phyloP scores from a whole-genome alignment of 257 asterid genomes.

The Anisodus tanguticus region DNA sequence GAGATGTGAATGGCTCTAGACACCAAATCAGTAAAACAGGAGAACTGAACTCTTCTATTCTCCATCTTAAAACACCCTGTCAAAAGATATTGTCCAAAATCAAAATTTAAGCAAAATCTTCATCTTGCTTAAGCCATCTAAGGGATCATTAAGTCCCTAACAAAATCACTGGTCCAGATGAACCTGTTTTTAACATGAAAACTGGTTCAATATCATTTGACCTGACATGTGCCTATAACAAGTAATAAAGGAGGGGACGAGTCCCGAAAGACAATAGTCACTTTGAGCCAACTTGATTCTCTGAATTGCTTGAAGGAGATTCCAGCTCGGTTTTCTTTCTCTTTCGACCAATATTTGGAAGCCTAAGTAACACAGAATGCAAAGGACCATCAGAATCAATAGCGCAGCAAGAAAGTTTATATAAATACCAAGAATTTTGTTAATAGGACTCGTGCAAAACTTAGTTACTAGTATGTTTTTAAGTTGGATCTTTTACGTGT shows the following conservation, averaged over 20 bases:
- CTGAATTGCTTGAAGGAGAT: slow-evolving; percentile 41
- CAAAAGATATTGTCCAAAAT: background rate
- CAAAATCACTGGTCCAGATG: slow-evolving; percentile 28
- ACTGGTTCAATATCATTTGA: slow-evolving; percentile 21
- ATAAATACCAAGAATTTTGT: background rate
- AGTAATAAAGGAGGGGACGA: slow-evolving; percentile 31
- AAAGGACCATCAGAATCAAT: background rate
- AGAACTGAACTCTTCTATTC: slow-evolving; percentile 1
- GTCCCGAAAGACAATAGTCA: slow-evolving; percentile 12
- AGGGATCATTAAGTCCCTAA: slow-evolving; percentile 3
- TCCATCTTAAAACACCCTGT: slow-evolving; percentile 15
- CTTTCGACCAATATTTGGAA: slow-evolving; percentile 46
- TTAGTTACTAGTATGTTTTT: background rate
- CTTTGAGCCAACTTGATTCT: slow-evolving; percentile 29
- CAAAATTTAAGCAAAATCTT: slow-evolving; percentile 1
- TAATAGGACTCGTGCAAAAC: background rate
- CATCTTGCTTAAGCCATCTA: slow-evolving; percentile 14
- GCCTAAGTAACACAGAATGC: slow-evolving; percentile 46
- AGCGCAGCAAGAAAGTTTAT: background rate
- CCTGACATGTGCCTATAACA: slow-evolving; percentile 8
- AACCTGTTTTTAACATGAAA: slow-evolving; percentile 24
- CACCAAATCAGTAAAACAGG: slow-evolving; percentile 12
- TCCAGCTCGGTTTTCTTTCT: slow-evolving; percentile 51
- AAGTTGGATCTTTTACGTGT: background rate
- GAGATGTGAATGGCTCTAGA: slow-evolving; percentile 19